phyloP scores from a whole-genome alignment of 371 early-diverging fungal species.

The Mucor velutinosus region DNA sequence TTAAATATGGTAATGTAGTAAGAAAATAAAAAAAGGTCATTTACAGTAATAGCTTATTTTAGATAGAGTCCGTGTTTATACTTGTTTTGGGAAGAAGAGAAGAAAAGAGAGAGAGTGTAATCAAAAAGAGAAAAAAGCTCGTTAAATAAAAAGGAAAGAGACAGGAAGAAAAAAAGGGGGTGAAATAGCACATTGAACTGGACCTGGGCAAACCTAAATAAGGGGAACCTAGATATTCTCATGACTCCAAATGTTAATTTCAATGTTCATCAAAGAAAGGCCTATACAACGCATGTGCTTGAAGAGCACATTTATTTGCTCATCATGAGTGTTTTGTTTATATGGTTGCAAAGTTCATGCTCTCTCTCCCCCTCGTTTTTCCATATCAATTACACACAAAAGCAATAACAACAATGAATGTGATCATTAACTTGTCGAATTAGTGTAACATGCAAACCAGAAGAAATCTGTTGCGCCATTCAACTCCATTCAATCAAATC shows the following conservation, averaged over 20 bases:
- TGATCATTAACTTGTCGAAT: background rate
- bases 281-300: background rate
- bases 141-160: conserved; percentile 1
- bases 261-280: no score
- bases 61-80: conserved; percentile 7
- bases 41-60: conserved; percentile 11
- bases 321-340: background rate
- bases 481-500: background rate
- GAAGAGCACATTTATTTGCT: background rate
- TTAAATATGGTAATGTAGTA: conserved; percentile 7
- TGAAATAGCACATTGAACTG: background rate
- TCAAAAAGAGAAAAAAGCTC: conserved; percentile 1
- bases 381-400: background rate
- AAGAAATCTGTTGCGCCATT: background rate
- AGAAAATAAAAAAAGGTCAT: background rate
- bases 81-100: conserved; percentile 16
- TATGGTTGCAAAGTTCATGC: background rate
- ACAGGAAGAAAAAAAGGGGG: conserved; percentile 8
- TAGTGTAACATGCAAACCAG: background rate
- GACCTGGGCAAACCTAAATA: background rate
- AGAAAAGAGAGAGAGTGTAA: conserved; percentile 3
- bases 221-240: background rate
- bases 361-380: background rate
- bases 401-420: background rate
- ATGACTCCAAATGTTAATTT: background rate